Percentiles rank a stretch among this genome's conserved stretches.
These are phyloP conservation scores for Fusarium sp. DNA, from an alignment of 2,329 filamentous ascomycete species.

Conservation along the genomic window DNA sequence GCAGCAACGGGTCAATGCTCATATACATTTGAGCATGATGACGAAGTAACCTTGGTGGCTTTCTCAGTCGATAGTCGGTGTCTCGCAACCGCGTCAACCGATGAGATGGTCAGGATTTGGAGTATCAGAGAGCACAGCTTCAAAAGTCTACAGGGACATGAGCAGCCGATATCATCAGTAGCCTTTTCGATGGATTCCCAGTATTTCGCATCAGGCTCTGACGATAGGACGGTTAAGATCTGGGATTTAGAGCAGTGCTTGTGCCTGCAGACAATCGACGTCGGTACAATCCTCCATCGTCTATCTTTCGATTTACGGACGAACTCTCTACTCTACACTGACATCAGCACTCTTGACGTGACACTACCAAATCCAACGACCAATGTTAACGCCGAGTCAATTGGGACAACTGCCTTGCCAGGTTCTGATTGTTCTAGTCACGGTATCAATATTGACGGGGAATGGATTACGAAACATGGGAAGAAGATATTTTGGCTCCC, in stretches of 20 bases:
- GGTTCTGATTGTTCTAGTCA: rapidly evolving
- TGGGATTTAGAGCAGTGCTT: rapidly evolving
- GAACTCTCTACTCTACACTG: rapidly evolving
- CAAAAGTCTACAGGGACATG: rapidly evolving
- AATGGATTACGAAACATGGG: rapidly evolving
- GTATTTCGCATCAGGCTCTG: rapidly evolving
- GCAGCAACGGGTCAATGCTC: background rate
- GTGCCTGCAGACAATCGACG: rapidly evolving
- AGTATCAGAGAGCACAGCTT: rapidly evolving
- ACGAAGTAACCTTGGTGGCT: rapidly evolving
- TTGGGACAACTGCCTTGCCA: rapidly evolving
- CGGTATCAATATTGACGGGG: rapidly evolving
- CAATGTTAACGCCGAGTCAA: rapidly evolving
- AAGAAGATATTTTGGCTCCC: rapidly evolving
- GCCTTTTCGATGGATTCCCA: rapidly evolving
- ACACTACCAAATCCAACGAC: rapidly evolving
- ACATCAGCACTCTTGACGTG: rapidly evolving
- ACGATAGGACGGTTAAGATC: rapidly evolving
- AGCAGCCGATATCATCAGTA: rapidly evolving
- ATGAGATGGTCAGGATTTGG: rapidly evolving
- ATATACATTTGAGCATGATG: rapidly evolving
- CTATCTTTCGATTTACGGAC: background rate
- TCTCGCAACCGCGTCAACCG: rapidly evolving
- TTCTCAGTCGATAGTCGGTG: rapidly evolving
- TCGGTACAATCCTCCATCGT: rapidly evolving